Conservation (phyloP, 371 early-diverging fungal species). For the Cokeromyces recurvatus region DNA sequence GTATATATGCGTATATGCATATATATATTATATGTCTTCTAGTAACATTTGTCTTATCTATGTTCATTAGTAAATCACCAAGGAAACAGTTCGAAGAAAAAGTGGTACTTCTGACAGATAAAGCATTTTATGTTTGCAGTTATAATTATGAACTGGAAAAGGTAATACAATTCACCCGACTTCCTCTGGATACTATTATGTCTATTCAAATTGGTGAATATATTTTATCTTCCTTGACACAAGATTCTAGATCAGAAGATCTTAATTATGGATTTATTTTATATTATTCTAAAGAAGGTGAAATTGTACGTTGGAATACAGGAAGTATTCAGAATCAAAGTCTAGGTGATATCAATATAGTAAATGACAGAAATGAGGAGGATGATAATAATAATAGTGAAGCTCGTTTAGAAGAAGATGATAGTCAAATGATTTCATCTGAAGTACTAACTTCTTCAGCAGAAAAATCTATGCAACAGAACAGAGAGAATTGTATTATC, state of each 20-base stretch:
- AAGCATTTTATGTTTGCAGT: slow-evolving; percentile 69
- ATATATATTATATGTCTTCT: no score
- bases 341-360: slow-evolving; percentile 24
- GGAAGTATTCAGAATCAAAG: slow-evolving; percentile 54
- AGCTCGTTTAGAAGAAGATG: background rate
- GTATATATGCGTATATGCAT: no score
- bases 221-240: slow-evolving; percentile 42
- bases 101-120: slow-evolving; percentile 62
- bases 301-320: slow-evolving; percentile 52
- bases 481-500: slow-evolving; percentile 12
- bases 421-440: background rate
- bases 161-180: slow-evolving; percentile 61
- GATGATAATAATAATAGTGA: background rate
- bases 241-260: slow-evolving; percentile 32
- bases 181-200: slow-evolving; percentile 53
- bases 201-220: slow-evolving; percentile 61
- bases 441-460: no score
- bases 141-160: slow-evolving; percentile 71
- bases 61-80: no score
- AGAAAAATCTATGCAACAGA: no score
- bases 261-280: slow-evolving; percentile 61
- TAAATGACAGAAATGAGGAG: background rate
- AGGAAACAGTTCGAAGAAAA: slow-evolving; percentile 62
- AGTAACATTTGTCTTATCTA: no score
- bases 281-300: slow-evolving; percentile 44